A percentile compares a stretch with the other conserved stretches of the same genome.
Evolutionary conservation across 2,329 filamentous ascomycete species (phyloP).

Genomic region (Colletotrichum chlorophyti): DNA sequence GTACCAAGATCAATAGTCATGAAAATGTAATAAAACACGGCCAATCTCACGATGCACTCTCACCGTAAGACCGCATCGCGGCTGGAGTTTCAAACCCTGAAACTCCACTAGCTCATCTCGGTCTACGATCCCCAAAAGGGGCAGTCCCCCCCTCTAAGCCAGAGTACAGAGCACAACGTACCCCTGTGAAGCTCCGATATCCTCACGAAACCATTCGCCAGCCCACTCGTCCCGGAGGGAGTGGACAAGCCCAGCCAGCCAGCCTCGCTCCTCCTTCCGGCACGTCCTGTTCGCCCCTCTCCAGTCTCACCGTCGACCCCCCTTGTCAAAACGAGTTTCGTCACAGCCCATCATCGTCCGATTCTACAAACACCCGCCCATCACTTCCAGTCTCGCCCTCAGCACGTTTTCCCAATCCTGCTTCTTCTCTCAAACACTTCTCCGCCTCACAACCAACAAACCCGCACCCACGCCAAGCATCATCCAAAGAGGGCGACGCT

Average conservation of each 20-base stretch:
- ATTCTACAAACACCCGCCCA: slow-evolving; percentile 7
- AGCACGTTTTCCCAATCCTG: background rate
- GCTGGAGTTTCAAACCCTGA: slow-evolving; percentile 28
- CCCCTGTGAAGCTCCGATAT: too few species aligned
- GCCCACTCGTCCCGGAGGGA: too few species aligned
- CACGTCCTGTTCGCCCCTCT: background rate
- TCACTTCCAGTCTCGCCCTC: background rate
- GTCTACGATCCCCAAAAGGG: slow-evolving; percentile 10
- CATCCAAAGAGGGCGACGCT: too few species aligned
- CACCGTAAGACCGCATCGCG: slow-evolving; percentile 15
- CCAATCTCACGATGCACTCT: background rate
- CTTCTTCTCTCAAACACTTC: background rate
- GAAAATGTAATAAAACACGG: background rate
- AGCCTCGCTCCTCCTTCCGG: background rate
- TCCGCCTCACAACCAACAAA: slow-evolving; percentile 8
- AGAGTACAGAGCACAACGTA: too few species aligned
- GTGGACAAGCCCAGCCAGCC: background rate
- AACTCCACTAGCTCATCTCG: slow-evolving; percentile 27
- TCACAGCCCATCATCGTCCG: slow-evolving; percentile 28
- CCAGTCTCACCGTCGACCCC: background rate
- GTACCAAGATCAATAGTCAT: background rate
- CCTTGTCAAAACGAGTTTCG: slow-evolving; percentile 28
- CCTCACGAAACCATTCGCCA: too few species aligned
- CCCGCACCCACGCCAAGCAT: slow-evolving; percentile 19
- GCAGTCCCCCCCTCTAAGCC: background rate